Conservation (phyloP, 2,329 filamentous ascomycete genomes). For the Exophiala sp. region DNA sequence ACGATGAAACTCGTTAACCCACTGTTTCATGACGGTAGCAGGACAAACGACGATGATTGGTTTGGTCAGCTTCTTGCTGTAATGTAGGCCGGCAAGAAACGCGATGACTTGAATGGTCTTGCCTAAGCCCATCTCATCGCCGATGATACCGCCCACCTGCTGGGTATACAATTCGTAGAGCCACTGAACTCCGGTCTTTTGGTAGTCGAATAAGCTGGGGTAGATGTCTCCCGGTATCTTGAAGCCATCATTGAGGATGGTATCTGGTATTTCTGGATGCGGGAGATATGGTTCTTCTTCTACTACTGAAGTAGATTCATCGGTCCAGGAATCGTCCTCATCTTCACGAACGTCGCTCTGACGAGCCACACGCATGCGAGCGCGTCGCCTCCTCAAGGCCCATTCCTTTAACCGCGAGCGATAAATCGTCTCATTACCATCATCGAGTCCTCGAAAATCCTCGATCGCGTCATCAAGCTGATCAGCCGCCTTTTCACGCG, state of each 20-base stretch:
- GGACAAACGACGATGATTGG: constrained; percentile 90
- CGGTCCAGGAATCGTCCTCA: constrained; percentile 41
- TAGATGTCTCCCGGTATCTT: constrained; percentile 88
- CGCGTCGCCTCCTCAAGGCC: constrained; percentile 58
- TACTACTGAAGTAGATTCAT: constrained; percentile 6
- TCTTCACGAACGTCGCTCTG: constrained; percentile 33
- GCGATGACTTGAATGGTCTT: constrained; percentile 81
- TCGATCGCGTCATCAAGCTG: constrained; percentile 43
- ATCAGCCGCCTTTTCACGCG: constrained; percentile 26
- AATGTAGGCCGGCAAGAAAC: constrained; percentile 84
- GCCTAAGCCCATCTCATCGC: constrained; percentile 97
- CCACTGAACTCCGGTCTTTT: constrained; percentile 96
- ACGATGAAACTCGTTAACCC: constrained; percentile 96
- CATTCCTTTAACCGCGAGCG: constrained; percentile 68
- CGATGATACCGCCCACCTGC: constrained; percentile 86
- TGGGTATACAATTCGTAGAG: constrained; percentile 86
- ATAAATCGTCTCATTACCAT: constrained; percentile 80
- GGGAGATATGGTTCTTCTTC: constrained; percentile 73
- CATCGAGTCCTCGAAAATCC: constrained; percentile 65
- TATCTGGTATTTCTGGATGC: constrained; percentile 74
- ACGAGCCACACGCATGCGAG: constrained; percentile 41
- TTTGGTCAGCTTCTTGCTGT: constrained; percentile 76
- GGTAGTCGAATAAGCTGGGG: constrained; percentile 88
- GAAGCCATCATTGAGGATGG: constrained; percentile 66
- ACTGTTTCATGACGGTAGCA: constrained; percentile 90